Conservation (phyloP, 2,329 filamentous ascomycete genomes). For the Clonostachys rhizophaga region DNA sequence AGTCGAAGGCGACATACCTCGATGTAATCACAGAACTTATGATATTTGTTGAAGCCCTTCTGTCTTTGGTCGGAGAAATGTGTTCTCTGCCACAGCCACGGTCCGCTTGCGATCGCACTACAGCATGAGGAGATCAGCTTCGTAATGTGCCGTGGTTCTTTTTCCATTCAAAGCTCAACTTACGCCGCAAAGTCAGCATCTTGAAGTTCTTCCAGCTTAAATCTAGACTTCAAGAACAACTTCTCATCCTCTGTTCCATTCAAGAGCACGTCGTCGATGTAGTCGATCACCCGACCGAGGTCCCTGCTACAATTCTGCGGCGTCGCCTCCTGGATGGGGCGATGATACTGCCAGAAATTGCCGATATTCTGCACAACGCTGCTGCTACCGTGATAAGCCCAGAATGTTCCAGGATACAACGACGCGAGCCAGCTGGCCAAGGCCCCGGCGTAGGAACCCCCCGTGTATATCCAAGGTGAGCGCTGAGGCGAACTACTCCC, state of each 20-base stretch:
- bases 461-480: slow-evolving; percentile 72
- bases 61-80: slow-evolving; percentile 15
- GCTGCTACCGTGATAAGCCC: slow-evolving; percentile 70
- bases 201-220: slow-evolving; percentile 32
- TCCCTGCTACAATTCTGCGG: slow-evolving; percentile 57
- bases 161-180: neutral
- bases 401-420: slow-evolving; percentile 71
- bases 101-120: slow-evolving; percentile 13
- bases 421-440: slow-evolving; percentile 70
- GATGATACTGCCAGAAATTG: slow-evolving; percentile 61
- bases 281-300: slow-evolving; percentile 46
- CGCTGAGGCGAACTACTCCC: slow-evolving; percentile 57
- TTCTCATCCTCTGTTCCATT: slow-evolving; percentile 19
- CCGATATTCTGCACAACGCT: slow-evolving; percentile 71
- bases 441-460: slow-evolving; percentile 74
- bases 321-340: slow-evolving; percentile 35
- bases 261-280: slow-evolving; percentile 41
- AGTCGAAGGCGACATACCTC: slow-evolving; percentile 8
- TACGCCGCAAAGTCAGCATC: slow-evolving; percentile 43
- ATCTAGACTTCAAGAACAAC: slow-evolving; percentile 35
- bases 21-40: slow-evolving; percentile 25
- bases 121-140: no score
- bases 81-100: slow-evolving; percentile 27
- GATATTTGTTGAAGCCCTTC: slow-evolving; percentile 22
- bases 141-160: no score